Conservation (phyloP, 2,329 filamentous ascomycete species). For the Ophiostoma ulmi region DNA sequence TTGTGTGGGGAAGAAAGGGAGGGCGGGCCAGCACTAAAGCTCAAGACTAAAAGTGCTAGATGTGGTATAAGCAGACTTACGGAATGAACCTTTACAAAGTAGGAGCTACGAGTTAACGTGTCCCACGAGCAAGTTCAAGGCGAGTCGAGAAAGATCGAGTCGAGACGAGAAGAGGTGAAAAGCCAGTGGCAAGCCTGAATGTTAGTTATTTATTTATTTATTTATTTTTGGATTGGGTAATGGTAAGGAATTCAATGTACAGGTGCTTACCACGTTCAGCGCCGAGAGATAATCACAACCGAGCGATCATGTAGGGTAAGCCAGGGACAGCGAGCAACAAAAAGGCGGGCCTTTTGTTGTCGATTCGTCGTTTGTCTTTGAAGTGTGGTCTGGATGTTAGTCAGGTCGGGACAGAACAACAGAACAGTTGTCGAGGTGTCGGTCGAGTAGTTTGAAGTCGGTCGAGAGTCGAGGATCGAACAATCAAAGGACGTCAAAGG, state of each 20-base stretch:
- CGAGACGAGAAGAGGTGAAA: slow-evolving; percentile 37
- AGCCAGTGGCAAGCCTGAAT: slow-evolving; percentile 41
- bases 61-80: slow-evolving; percentile 31
- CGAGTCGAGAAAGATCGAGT: slow-evolving; percentile 30
- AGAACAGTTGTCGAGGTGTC: not conserved
- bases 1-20: slow-evolving; percentile 20
- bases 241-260: not conserved
- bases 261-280: slow-evolving; percentile 9
- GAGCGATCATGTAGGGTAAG: slow-evolving; percentile 14
- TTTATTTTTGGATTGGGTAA: too few relatives aligned
- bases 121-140: slow-evolving; percentile 43
- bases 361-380: not conserved
- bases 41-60: slow-evolving; percentile 36
- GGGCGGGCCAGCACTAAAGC: slow-evolving; percentile 23
- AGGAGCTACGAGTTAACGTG: slow-evolving; percentile 62
- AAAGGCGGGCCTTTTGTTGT: slow-evolving; percentile 15
- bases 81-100: slow-evolving; percentile 31
- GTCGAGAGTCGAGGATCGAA: not conserved
- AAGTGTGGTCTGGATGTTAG: not conserved
- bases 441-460: not conserved
- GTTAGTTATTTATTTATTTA: slow-evolving; percentile 30
- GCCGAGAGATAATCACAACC: slow-evolving; percentile 7
- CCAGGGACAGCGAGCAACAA: slow-evolving; percentile 16
- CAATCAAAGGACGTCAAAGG: too few relatives aligned
- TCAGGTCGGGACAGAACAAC: not conserved